Base-by-base conservation (phyloP, 192 early-diverging fungal species). In the Coemansia sp. region DNA sequence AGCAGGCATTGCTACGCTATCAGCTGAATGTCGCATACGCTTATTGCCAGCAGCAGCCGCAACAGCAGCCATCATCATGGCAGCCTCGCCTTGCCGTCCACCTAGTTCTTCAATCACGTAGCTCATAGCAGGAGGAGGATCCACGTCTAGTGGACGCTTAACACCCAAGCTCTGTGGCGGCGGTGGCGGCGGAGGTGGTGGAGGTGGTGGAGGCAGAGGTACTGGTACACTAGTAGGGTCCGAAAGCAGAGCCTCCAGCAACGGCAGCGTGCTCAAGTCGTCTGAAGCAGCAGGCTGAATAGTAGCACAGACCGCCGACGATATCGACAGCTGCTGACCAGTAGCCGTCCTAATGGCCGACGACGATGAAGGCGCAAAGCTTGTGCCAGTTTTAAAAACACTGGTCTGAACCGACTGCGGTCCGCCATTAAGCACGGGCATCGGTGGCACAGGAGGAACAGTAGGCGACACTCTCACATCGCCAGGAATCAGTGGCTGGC, bases 241-340 rank as follows among this genome's bases (percentile, higher is more conserved):
- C 0, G 72, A 80, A 3, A 80, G 66, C 38, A 80, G 65, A 2
- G 77, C 77, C 33, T 80, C 77, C 26, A 80, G 62, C 46, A 80
- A n/a, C 9, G 77, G 77, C 62, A 80, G 39, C 6, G 70, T 69
- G 35, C 70, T 57, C 31, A 66, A 16, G 50, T 79, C 67, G 46
- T 46, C 53, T 13, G 45, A 43, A 21, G 39, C 46, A 8, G 66
- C 35, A 13, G 59, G 66, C 66, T 67, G 46, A 1, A 34, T 36
- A 13, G 65, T 66, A 23, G 65, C 31, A 26, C 63, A 57, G 13
- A 43, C 59, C 11, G 26, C 51, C 14, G 51, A 26, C 1, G 51
- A 55, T 5, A 55, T 55, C 26, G 51, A 33, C 11, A 55, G 24
- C 24, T 55, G 59, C 39, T 43, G 38, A 14, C 39, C 36, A 40